Evolutionary conservation across 495 filamentous ascomycete species (phyloP).

Genomic region (Cairneyella variabilis): DNA sequence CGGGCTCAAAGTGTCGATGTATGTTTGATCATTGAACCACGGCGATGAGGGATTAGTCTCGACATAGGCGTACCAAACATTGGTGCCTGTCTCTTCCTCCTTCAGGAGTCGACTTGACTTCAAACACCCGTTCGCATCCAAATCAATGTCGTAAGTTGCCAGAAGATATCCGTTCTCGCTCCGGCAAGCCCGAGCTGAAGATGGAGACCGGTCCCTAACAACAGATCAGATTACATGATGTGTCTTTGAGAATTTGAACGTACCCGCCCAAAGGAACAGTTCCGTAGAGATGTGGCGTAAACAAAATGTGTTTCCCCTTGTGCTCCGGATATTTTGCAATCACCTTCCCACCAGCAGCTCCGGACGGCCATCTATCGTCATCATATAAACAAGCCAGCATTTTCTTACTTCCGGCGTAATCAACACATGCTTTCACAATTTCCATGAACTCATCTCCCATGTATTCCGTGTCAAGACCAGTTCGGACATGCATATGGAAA

Average conservation of each 20-base stretch:
- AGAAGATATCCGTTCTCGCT: conserved; percentile 18
- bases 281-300: conserved; percentile 18
- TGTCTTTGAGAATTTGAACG: too few relatives aligned
- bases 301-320: conserved; percentile 21
- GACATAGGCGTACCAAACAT: conserved; percentile 25
- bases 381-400: conserved; percentile 28
- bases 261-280: too few relatives aligned
- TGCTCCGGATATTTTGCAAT: conserved; percentile 16
- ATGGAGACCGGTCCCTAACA: too few relatives aligned
- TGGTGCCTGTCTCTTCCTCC: conserved; percentile 5
- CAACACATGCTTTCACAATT: conserved; percentile 22
- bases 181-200: too few relatives aligned
- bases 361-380: conserved; percentile 28
- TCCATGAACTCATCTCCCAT: conserved; percentile 27
- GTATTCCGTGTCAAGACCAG: conserved; percentile 28
- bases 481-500: conserved; percentile 27
- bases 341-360: conserved; percentile 22
- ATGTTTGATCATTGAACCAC: conserved; percentile 28
- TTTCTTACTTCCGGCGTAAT: conserved; percentile 24
- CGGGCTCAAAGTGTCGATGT: conserved; percentile 25
- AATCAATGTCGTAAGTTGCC: conserved; percentile 13
- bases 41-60: conserved; percentile 17
- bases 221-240: not conserved
- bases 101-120: conserved; percentile 3
- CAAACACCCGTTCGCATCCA: conserved; percentile 20